Percentiles rank a stretch among this genome's conserved stretches.
These are phyloP conservation scores for Wickerhamiella kazuoi DNA, from an alignment of 805 yeast species.

Conservation along the genomic window DNA sequence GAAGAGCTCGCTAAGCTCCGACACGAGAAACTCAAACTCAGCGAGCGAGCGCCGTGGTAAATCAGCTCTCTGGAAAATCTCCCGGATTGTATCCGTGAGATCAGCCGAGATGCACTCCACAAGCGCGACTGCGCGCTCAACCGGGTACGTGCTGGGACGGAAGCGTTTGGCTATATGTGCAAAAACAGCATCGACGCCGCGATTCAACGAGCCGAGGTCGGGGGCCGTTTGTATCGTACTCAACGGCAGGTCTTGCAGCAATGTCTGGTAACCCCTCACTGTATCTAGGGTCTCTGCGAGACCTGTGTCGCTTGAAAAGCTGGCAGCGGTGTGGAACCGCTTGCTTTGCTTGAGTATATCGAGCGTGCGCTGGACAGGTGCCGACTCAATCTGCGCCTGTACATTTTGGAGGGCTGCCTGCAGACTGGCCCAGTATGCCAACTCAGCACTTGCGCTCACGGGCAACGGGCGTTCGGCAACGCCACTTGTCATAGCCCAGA, in stretches of 20 bases:
- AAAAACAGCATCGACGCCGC: constrained; percentile 33
- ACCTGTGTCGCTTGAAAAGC: constrained; percentile 56
- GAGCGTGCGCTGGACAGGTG: constrained; percentile 39
- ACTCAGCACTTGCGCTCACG: constrained; percentile 50
- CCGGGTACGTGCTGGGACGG: constrained; percentile 42
- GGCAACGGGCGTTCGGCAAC: constrained; percentile 32
- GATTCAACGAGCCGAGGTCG: constrained; percentile 28
- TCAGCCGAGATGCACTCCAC: constrained; percentile 49
- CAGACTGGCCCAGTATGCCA: constrained; percentile 61
- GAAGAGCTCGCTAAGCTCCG: constrained; percentile 23
- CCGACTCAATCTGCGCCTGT: constrained; percentile 37
- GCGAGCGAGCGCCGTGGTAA: constrained; percentile 28
- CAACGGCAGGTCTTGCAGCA: constrained; percentile 56
- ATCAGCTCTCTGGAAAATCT: constrained; percentile 23
- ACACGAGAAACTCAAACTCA: constrained; percentile 24
- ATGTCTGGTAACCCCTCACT: constrained; percentile 39
- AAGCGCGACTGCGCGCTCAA: constrained; percentile 43
- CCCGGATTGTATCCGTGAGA: constrained; percentile 28
- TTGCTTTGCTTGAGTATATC: constrained; percentile 49
- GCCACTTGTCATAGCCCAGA: constrained; percentile 38
- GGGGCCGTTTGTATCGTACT: constrained; percentile 35
- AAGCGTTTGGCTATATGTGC: constrained; percentile 43
- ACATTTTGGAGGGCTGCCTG: constrained; percentile 41
- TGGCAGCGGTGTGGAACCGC: constrained; percentile 62
- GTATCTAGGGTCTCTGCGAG: constrained; percentile 34